A percentile compares a stretch with the other conserved stretches of the same genome.
These are phyloP conservation scores for Mycena crocata DNA, from an alignment of 768 basidiomycete species.

Conservation along the genomic window DNA sequence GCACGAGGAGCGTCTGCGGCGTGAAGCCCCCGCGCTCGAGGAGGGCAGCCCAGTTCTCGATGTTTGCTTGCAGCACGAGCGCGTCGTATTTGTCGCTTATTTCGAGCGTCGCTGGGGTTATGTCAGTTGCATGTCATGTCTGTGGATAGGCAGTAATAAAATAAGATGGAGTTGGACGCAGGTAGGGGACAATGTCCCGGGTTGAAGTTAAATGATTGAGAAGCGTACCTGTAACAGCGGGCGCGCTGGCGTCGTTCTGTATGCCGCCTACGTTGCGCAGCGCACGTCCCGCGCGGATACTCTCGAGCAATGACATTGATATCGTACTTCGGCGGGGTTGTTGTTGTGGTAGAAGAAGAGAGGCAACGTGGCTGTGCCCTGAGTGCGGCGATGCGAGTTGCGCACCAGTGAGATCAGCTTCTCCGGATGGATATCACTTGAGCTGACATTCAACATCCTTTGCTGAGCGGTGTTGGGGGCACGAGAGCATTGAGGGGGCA, in stretches of 20 bases:
- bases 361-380: background rate
- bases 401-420: too few relatives aligned
- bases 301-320: slow-evolving; percentile 29
- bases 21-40: slow-evolving; percentile 14
- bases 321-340: too few relatives aligned
- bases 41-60: slow-evolving; percentile 33
- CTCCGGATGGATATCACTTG: too few relatives aligned
- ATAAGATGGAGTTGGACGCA: background rate
- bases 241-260: slow-evolving; percentile 23
- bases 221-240: slow-evolving; percentile 7
- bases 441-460: too few relatives aligned
- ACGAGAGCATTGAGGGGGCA: too few relatives aligned
- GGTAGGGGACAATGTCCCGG: background rate
- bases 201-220: background rate
- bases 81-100: slow-evolving; percentile 29
- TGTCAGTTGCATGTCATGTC: too few relatives aligned
- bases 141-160: too few relatives aligned
- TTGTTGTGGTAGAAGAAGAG: background rate
- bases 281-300: slow-evolving; percentile 16
- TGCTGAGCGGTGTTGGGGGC: too few relatives aligned
- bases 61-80: slow-evolving; percentile 25
- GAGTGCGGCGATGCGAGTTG: too few relatives aligned
- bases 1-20: slow-evolving; percentile 20
- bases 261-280: slow-evolving; percentile 12
- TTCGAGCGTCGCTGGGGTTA: slow-evolving; percentile 18